Evolutionary conservation across 495 filamentous ascomycete species (phyloP), one percentile per base, ranked within the genome.

Genomic region (Podospora didyma): DNA sequence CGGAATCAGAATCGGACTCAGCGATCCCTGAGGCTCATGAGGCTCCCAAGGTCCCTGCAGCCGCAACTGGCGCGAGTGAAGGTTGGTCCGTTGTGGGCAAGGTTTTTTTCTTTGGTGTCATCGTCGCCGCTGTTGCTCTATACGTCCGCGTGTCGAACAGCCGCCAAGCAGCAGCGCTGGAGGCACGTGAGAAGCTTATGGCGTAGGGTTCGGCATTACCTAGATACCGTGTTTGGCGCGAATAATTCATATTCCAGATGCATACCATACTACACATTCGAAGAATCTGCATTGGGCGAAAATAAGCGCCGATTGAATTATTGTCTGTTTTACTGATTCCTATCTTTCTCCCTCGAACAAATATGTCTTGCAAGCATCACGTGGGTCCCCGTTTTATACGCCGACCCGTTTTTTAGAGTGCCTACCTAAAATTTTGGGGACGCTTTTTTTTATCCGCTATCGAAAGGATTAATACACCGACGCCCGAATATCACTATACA

Each of bases 61-160:
- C n/a, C n/a, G 64, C 56, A 6, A 46, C 34, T 23, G 63, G 58
- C 16, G 69, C 66, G 2, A 64, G 63, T n/a, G n/a, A n/a, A n/a
- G n/a, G n/a, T 19, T 75, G 65, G 66, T 63, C 64, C 11, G 45
- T 72, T 48, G 9, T 67, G 39, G 64, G 68, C 54, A 75, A 74
- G 68, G 67, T 64, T 12, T 57, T 72, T 28, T 54, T 78, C 45
- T 73, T 79, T 48, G 63, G 65, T 48, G 60, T 73, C 35, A 64
- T 79, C 37, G 45, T 74, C 2, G 66, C 51, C 7, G 68, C 66
- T 14, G 51, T 75, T 49, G 68, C 53, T 10, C 46, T 67, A 39
- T 75, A 69, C 61, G 22, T 75, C 16, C 69, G 72, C 53, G 26
- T 64, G 11, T 62, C 61, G 24, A 53, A 49, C 28, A 45, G 19